phyloP scores from a whole-genome alignment of 2,329 filamentous ascomycete species.

The Botryotinia globosa region DNA sequence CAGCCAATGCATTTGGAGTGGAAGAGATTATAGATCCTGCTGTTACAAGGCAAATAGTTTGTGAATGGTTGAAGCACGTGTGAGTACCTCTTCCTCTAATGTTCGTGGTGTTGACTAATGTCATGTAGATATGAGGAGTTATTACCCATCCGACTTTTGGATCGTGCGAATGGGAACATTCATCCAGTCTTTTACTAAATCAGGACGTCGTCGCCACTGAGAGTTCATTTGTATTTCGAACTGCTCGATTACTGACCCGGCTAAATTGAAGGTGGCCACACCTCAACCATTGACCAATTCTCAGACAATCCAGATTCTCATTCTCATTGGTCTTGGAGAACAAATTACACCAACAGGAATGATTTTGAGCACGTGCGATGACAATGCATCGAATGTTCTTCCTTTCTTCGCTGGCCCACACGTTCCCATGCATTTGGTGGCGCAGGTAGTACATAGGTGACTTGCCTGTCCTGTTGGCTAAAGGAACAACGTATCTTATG shows the following conservation, averaged over 20 bases:
- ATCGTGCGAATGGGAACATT: constrained; percentile 44
- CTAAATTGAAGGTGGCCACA: neutral
- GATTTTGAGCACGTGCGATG: neutral
- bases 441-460: neutral
- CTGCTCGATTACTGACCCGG: neutral
- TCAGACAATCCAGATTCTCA: neutral
- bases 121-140: constrained; percentile 31
- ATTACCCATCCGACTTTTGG: constrained; percentile 31
- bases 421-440: neutral
- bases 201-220: neutral
- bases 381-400: constrained; percentile 5
- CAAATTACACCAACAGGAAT: neutral
- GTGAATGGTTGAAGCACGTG: constrained; percentile 54
- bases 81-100: constrained; percentile 35
- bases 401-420: constrained; percentile 11
- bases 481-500: neutral
- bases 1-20: constrained; percentile 60
- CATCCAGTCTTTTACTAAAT: constrained; percentile 42
- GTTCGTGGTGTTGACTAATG: neutral
- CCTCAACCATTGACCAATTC: neutral
- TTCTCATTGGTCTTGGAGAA: neutral
- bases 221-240: neutral
- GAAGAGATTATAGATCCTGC: constrained; percentile 65
- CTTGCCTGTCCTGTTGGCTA: neutral
- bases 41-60: constrained; percentile 53